These are phyloP conservation scores for Hanseniaspora vineae DNA, from an alignment of 805 yeast species.

Conservation along the genomic window DNA sequence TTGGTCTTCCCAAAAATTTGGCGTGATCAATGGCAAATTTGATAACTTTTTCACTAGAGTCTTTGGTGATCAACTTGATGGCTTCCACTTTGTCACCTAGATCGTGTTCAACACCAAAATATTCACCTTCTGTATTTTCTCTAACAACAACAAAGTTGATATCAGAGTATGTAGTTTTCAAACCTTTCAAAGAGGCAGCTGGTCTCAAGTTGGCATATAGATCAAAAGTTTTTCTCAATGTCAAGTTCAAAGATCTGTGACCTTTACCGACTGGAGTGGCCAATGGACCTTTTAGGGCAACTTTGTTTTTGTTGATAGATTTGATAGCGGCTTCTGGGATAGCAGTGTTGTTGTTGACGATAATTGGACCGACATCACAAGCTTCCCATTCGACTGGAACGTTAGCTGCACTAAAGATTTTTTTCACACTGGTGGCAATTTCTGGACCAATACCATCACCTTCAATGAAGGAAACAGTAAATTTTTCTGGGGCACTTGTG, in stretches of 20 bases:
- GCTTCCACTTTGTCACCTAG: conserved; percentile 97
- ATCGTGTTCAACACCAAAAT: conserved; percentile 97
- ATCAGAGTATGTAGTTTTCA: conserved; percentile 65
- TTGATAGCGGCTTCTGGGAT: conserved; percentile 87
- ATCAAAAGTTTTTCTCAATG: conserved; percentile 93
- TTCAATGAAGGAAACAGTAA: conserved; percentile 88
- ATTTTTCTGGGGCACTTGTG: conserved; percentile 57
- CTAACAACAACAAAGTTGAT: conserved; percentile 94
- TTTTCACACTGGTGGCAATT: conserved; percentile 87
- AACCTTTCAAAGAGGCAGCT: conserved; percentile 86
- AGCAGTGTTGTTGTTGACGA: conserved; percentile 86
- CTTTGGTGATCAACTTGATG: conserved; percentile 90
- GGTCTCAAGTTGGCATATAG: conserved; percentile 97
- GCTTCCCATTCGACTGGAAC: conserved; percentile 97
- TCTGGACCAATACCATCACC: conserved; percentile 98
- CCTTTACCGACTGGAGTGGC: conserved; percentile 99
- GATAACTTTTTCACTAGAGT: conserved; percentile 92
- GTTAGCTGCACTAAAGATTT: conserved; percentile 83
- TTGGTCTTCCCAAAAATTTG: conserved; percentile 70
- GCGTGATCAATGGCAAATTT: conserved; percentile 97
- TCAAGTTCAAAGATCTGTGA: conserved; percentile 92
- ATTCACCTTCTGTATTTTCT: conserved; percentile 99
- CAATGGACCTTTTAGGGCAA: conserved; percentile 95
- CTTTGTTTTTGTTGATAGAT: conserved; percentile 82
- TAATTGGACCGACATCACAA: conserved; percentile 88